Conservation (phyloP, 1,139 yeast genomes). For the Blastobotrys illinoisensis region DNA sequence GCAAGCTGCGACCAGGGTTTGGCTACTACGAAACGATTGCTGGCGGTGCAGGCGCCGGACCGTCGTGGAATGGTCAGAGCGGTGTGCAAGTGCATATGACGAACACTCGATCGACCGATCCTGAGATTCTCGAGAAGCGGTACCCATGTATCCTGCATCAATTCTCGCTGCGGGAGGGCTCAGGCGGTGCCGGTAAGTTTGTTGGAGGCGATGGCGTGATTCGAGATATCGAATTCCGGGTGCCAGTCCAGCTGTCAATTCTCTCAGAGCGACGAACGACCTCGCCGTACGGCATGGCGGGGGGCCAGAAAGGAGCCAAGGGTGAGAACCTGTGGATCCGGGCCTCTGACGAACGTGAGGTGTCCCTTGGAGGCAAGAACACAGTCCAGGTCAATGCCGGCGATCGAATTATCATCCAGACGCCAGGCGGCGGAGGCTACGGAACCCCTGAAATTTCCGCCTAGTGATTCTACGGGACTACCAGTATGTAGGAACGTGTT, state of each 20-base stretch:
- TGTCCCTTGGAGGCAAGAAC: conserved; percentile 56
- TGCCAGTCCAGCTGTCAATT: conserved; percentile 52
- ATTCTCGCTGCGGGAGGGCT: conserved; percentile 46
- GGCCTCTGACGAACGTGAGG: conserved; percentile 23
- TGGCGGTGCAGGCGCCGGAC: conserved; percentile 69
- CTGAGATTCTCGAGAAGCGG: conserved; percentile 60
- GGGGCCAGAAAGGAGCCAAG: conserved; percentile 53
- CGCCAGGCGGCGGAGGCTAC: conserved; percentile 47
- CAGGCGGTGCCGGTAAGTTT: conserved; percentile 55
- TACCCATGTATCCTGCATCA: conserved; percentile 58
- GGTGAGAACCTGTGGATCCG: conserved; percentile 55
- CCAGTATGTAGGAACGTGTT: too few relatives aligned
- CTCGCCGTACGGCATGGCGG: conserved; percentile 56
- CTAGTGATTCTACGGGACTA: neutral
- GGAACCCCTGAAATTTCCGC: conserved; percentile 19
- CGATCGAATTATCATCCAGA: conserved; percentile 48
- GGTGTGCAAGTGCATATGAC: conserved; percentile 72
- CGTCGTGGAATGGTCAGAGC: conserved; percentile 54
- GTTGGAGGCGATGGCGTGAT: conserved; percentile 60
- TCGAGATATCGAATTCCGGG: conserved; percentile 56
- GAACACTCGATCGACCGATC: conserved; percentile 64
- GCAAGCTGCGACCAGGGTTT: conserved; percentile 42
- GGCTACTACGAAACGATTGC: conserved; percentile 72
- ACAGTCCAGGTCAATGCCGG: conserved; percentile 47
- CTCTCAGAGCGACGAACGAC: conserved; percentile 55